Base-by-base conservation (phyloP, 305 asterid species). In the Coffea humblotiana region DNA sequence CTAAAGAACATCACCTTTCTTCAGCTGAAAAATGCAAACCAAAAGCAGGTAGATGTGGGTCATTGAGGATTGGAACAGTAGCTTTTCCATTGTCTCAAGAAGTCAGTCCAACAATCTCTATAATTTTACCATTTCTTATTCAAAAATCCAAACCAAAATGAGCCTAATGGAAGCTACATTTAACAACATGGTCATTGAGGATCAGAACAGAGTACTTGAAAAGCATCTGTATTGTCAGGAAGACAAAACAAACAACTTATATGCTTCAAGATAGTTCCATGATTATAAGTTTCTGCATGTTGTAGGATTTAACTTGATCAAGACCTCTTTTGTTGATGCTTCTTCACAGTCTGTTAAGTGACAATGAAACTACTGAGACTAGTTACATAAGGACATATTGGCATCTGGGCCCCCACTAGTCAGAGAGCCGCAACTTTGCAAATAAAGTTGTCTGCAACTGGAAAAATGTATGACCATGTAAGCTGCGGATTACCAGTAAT, bases 401-500 rank as follows among this genome's bases (percentile, higher is more conserved):
- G 64, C 27, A 19, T 58, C 64, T 58, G 64, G 25, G 9, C 7
- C 11, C 2, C 8, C 25, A 56, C 8, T 58, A 6, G 64, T 25
- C n/a, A 19, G 27, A 58, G 11, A 58, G 27, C 27, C 19, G 64
- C 27, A 58, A 19, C 64, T 5, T 58, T 19, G 27, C 23, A 21
- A 9, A 58, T 58, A 19, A 58, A 21, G n/a, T 21, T 58, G 27
- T 6, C 12, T 21, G 8, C 64, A 19, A 21, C 23, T 6, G 27
- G 23, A 19, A 58, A 58, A 58, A 58, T 10, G 23, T 58, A 12
- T 25, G 8, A 21, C 8, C 64, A 19, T 19, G 11, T 2, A 8
- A 58, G 23, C 27, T 58, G 63, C 5, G 8, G 65, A 35, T 74
- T 80, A 92, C 95, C 95, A 92, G 56, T 87, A 92, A 80, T 92